Percentiles rank a stretch among this genome's conserved stretches.
Conservation (phyloP, 495 filamentous ascomycete genomes). For the Aspergillus leporis region DNA sequence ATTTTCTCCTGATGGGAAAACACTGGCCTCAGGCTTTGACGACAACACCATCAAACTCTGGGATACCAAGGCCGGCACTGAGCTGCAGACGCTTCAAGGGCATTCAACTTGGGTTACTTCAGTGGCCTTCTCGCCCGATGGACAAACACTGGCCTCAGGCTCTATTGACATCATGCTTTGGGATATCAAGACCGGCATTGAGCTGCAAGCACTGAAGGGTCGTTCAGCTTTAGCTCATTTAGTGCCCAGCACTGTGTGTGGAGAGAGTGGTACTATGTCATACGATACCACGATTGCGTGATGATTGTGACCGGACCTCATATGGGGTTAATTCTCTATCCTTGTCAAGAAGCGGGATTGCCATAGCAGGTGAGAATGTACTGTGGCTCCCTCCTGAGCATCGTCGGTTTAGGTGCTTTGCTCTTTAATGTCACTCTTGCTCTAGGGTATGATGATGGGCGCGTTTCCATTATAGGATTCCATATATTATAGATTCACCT, state of each 20-base stretch:
- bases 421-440: not conserved
- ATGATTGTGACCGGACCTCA: too few species aligned
- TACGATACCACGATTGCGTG: too few species aligned
- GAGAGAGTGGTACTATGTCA: not conserved
- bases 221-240: not conserved
- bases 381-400: not conserved
- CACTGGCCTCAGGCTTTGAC: too few species aligned
- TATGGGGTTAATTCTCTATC: not conserved
- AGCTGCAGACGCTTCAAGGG: not conserved
- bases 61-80: not conserved
- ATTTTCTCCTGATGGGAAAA: too few species aligned
- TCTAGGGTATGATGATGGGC: conserved; percentile 22
- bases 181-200: not conserved
- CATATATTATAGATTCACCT: conserved; percentile 24
- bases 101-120: not conserved
- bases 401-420: not conserved
- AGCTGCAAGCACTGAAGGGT: not conserved
- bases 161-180: not conserved
- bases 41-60: not conserved
- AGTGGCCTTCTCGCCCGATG: not conserved
- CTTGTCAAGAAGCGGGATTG: not conserved
- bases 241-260: not conserved
- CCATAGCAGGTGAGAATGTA: not conserved
- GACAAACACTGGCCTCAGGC: too few species aligned
- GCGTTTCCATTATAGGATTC: conserved; percentile 32